Evolutionary conservation across 2,329 filamentous ascomycete genomes (phyloP).

Genomic region (Talaromyces amestolkiae): DNA sequence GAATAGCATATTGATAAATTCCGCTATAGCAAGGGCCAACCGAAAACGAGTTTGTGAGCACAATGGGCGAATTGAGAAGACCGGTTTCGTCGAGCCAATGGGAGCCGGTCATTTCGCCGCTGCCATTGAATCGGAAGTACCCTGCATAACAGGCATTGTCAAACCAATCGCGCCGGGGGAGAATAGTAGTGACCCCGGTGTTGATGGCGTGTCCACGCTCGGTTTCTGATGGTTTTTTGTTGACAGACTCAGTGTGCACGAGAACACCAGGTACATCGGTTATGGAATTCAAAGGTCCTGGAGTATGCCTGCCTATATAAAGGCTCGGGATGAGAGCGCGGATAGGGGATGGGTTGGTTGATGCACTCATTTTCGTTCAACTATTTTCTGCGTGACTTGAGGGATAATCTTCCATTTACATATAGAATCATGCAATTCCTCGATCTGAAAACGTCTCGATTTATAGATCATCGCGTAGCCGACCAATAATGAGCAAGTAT

Average conservation of each 20-base stretch:
- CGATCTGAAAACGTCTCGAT: not conserved
- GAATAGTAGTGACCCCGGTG: conserved; percentile 15
- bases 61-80: conserved; percentile 11
- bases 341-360: not conserved
- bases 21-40: conserved; percentile 14
- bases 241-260: conserved; percentile 15
- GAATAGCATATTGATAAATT: conserved; percentile 16
- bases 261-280: conserved; percentile 17
- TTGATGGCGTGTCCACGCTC: conserved; percentile 12
- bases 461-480: not conserved
- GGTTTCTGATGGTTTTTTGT: not conserved
- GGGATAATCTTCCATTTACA: not conserved
- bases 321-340: conserved; percentile 12
- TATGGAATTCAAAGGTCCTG: conserved; percentile 12
- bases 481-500: not conserved
- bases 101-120: conserved; percentile 16
- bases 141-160: conserved; percentile 16
- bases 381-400: not conserved
- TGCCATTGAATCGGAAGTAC: conserved; percentile 17
- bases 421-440: not conserved
- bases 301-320: conserved; percentile 1
- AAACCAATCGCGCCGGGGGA: conserved; percentile 17
- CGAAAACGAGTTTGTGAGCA: conserved; percentile 17
- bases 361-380: not conserved
- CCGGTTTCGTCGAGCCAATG: conserved; percentile 18